A percentile compares a stretch with the other conserved stretches of the same genome.
phyloP scores from a whole-genome alignment of 257 asterid species.

The Nicotiana otophora region DNA sequence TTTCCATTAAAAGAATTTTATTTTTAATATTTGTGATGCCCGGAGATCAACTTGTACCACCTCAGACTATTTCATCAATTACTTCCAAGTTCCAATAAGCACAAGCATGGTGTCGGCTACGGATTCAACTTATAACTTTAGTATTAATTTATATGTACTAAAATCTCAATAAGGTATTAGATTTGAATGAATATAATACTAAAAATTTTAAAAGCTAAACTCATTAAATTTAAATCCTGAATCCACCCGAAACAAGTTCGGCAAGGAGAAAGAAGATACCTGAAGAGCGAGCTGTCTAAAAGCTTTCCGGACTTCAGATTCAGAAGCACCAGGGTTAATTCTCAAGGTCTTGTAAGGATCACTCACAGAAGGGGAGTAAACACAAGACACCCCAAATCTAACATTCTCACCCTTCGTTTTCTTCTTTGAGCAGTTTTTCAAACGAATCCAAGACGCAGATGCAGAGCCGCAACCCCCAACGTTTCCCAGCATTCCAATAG shows the following conservation, averaged over 20 bases:
- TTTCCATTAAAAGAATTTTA: neutral
- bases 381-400: conserved; percentile 42
- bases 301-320: conserved; percentile 82
- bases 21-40: too few relatives aligned
- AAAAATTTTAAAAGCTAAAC: too few relatives aligned
- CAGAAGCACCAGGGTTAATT: conserved; percentile 68
- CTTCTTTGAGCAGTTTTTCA: conserved; percentile 14
- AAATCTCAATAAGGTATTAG: too few relatives aligned
- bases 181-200: too few relatives aligned
- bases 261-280: conserved; percentile 23
- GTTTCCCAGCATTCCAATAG: conserved; percentile 17
- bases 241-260: too few relatives aligned
- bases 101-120: too few relatives aligned
- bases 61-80: too few relatives aligned
- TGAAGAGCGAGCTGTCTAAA: conserved; percentile 84
- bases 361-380: conserved; percentile 31
- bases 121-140: too few relatives aligned
- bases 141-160: too few relatives aligned
- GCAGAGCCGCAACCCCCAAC: conserved; percentile 36
- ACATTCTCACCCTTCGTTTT: conserved; percentile 10
- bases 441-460: conserved; percentile 31
- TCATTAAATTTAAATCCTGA: too few relatives aligned
- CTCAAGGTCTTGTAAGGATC: conserved; percentile 83
- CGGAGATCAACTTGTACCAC: neutral
- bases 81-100: too few relatives aligned